These are phyloP conservation scores for Penicillium sp. DNA, from an alignment of 2,329 filamentous ascomycete species.

Conservation along the genomic window DNA sequence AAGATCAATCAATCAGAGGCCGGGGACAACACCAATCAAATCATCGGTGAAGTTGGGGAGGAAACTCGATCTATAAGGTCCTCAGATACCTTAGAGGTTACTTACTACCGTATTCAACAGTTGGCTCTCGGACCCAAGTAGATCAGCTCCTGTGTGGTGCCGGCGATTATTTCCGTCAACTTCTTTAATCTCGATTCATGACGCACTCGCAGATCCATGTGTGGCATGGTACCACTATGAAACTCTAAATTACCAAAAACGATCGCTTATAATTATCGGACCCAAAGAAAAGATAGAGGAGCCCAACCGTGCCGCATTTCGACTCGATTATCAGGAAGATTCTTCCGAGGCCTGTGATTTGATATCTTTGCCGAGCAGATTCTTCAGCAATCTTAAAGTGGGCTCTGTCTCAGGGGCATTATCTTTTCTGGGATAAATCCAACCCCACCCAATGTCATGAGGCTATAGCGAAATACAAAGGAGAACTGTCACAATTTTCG, in stretches of 20 bases:
- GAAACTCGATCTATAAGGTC: neutral
- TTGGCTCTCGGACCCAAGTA: neutral
- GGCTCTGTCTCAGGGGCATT: neutral
- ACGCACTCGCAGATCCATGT: neutral
- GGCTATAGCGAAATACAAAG: neutral
- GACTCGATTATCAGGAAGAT: neutral
- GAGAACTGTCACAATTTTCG: neutral
- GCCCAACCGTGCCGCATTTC: neutral
- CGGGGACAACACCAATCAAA: too few species aligned
- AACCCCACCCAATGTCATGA: conserved; percentile 6
- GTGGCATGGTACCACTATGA: neutral
- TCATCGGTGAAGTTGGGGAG: neutral
- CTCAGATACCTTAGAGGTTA: neutral
- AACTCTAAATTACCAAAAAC: neutral
- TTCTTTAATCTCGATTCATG: neutral
- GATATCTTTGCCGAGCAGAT: neutral
- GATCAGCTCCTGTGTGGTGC: conserved; percentile 2
- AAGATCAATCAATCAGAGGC: neutral
- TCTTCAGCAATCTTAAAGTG: neutral
- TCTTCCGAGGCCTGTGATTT: neutral
- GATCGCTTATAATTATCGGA: neutral
- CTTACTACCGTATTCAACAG: neutral
- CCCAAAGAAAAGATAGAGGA: neutral
- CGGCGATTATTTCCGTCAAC: conserved; percentile 8
- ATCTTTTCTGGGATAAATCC: conserved; percentile 2